Evolutionary conservation across 495 filamentous ascomycete genomes (phyloP), one percentile per base, ranked within the genome.

Genomic region (Penicillium psychrofluorescens): DNA sequence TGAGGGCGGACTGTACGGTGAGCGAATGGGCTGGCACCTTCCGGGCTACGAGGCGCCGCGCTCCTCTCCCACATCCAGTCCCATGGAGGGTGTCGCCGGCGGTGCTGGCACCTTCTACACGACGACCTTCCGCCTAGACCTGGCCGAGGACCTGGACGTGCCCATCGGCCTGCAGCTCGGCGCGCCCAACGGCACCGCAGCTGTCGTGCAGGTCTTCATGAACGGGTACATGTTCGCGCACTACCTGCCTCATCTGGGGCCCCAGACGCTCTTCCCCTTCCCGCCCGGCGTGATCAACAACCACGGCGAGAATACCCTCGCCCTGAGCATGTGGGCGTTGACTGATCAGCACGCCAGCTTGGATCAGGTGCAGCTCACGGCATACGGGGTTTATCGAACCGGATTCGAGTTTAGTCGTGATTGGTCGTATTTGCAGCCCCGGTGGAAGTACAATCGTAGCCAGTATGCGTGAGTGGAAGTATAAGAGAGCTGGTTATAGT

Each of bases 1-100:
- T 48, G 86, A 89, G 63, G 84, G 84, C 27, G 84, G 78, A 0
- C 53, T 86, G 7, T 81, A 66, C 40, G 76, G 72, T 8, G 86
- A 88, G 51, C 70, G 85, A 6, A 65, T 80, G 40, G 85, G 85
- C 5, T 85, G 67, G 58, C 81, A 85, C 55, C 68, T 84, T 0
- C 85, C 85, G 0, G 68, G 71, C 4, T 75, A 79, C 40, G 39
- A 45, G 14, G 74, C 76, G 11, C 65, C 51, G 10, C 41, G 54
- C n/a, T 55, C 46, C 8, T 79, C 74, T 46, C 53, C 40, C 15
- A 43, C 48, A 1, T 54, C 53, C 16, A 49, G 54, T 22, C 74
- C 73, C 0, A 73, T 76, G 0, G 61, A 76, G 1, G 81, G 82
- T 0, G 64, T 84, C 0, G 39, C 45, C 2, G 46, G 52, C 3